These are phyloP conservation scores for Penicillium sp. DNA, from an alignment of 2,329 filamentous ascomycete species.

Conservation along the genomic window DNA sequence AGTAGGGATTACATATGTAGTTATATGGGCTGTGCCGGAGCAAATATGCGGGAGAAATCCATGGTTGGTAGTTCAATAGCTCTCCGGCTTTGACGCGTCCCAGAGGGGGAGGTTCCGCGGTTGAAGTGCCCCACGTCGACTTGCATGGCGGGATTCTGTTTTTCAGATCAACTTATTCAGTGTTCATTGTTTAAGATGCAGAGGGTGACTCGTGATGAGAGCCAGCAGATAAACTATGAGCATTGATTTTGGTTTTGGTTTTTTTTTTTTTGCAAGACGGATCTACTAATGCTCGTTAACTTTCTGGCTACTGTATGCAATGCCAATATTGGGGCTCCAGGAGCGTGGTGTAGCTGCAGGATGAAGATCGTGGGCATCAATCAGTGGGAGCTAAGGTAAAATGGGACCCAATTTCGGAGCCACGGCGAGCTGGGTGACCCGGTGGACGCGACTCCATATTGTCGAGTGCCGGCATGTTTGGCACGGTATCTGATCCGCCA, in stretches of 20 bases:
- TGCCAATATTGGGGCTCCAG: neutral
- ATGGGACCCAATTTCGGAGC: neutral
- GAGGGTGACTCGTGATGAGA: neutral
- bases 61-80: neutral
- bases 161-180: neutral
- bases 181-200: neutral
- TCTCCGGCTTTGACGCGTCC: conserved; percentile 1
- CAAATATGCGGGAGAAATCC: neutral
- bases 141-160: too few species aligned
- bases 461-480: neutral
- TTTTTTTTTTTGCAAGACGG: neutral
- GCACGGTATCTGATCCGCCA: neutral
- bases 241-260: neutral
- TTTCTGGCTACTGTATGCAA: neutral
- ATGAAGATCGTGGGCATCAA: neutral
- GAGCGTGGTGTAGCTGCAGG: neutral
- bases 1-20: neutral
- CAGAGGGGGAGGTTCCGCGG: conserved; percentile 3
- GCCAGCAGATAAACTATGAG: too few species aligned
- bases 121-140: neutral
- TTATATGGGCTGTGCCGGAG: neutral
- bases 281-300: neutral
- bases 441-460: neutral
- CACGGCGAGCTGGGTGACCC: neutral
- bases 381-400: neutral